phyloP scores from a whole-genome alignment of 1,284 basidiomycete species.

The Apiotrichum veenhuisii region DNA sequence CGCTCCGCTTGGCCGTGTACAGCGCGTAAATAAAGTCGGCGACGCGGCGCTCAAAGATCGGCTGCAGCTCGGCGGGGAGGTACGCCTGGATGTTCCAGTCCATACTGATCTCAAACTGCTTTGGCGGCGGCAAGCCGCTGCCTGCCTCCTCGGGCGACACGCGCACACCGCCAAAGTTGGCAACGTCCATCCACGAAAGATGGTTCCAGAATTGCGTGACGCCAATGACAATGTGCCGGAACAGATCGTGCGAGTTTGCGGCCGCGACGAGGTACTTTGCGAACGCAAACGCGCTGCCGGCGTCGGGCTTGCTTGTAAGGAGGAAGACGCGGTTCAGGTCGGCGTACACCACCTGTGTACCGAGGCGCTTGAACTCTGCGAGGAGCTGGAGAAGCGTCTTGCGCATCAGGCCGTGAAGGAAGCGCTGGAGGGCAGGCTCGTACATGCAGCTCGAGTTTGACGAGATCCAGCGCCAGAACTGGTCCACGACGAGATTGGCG shows the following conservation, averaged over 20 bases:
- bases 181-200: conserved; percentile 90
- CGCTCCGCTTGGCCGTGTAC: conserved; percentile 68
- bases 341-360: conserved; percentile 91
- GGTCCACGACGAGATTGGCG: conserved; percentile 60
- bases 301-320: conserved; percentile 86
- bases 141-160: conserved; percentile 58
- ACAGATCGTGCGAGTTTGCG: conserved; percentile 89
- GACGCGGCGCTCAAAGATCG: conserved; percentile 69
- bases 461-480: conserved; percentile 97
- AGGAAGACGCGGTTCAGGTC: conserved; percentile 88
- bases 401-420: conserved; percentile 92
- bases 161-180: conserved; percentile 87
- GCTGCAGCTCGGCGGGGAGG: conserved; percentile 78
- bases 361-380: conserved; percentile 93
- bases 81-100: conserved; percentile 93
- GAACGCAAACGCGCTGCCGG: conserved; percentile 91
- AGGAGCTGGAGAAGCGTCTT: conserved; percentile 97
- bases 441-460: conserved; percentile 81
- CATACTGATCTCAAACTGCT: conserved; percentile 64
- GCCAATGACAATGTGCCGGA: conserved; percentile 85
- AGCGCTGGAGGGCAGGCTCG: conserved; percentile 89
- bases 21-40: conserved; percentile 84
- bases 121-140: conserved; percentile 24
- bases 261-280: conserved; percentile 91
- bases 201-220: conserved; percentile 93